Percentiles rank a stretch among this genome's conserved stretches.
Evolutionary conservation across 106 monocot species (phyloP).

Genomic region (Dioscorea dumetorum): DNA sequence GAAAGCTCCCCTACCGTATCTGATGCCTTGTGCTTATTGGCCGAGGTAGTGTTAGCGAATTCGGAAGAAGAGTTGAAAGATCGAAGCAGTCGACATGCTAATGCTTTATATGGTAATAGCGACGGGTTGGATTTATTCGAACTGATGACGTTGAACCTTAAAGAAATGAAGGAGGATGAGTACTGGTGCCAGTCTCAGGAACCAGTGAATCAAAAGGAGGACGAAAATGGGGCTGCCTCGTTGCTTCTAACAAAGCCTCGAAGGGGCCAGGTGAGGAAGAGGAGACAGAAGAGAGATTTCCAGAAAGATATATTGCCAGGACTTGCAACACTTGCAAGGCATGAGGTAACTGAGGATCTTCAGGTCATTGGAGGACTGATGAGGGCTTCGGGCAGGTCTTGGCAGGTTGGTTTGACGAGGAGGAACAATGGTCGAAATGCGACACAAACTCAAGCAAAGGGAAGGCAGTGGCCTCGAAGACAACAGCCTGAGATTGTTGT

Average conservation of each 20-base stretch:
- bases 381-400: slow-evolving; percentile 33
- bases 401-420: slow-evolving; percentile 27
- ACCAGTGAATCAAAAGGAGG: neutral
- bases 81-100: neutral
- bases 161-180: slow-evolving; percentile 9
- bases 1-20: neutral
- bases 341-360: slow-evolving; percentile 67
- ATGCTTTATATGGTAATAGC: slow-evolving; percentile 3
- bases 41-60: slow-evolving; percentile 12
- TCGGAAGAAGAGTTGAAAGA: neutral
- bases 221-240: slow-evolving; percentile 12
- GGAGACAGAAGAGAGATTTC: slow-evolving; percentile 61
- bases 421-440: slow-evolving; percentile 21
- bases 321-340: slow-evolving; percentile 47
- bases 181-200: neutral
- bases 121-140: slow-evolving; percentile 36
- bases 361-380: slow-evolving; percentile 45
- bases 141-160: slow-evolving; percentile 25
- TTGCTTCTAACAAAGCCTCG: slow-evolving; percentile 30
- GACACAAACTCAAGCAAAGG: slow-evolving; percentile 12
- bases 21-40: slow-evolving; percentile 32
- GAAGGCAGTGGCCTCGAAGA: slow-evolving; percentile 9
- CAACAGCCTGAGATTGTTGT: slow-evolving; percentile 8
- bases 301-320: slow-evolving; percentile 81
- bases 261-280: slow-evolving; percentile 39